Base-by-base conservation (phyloP, 2,329 filamentous ascomycete genomes). In the Pseudogymnoascus sp. region DNA sequence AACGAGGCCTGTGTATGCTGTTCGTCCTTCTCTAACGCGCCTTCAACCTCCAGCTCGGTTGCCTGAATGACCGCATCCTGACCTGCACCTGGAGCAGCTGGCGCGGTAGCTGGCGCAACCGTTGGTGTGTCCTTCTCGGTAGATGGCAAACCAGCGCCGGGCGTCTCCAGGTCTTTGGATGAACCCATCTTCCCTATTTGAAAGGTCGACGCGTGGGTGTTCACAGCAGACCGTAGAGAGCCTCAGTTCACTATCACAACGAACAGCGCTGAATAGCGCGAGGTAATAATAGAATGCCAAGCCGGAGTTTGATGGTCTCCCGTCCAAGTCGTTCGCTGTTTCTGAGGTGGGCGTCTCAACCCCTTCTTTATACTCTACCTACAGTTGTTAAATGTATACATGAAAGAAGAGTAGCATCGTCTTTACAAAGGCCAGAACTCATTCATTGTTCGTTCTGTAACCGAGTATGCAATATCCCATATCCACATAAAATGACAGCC, bases 401-500 rank as follows among this genome's bases (percentile, higher is more conserved):
- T 18, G 25, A 18, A 32, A 32, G 47, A 32, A 28, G 14, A 47
- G 34, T 50, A 9, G 12, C n/a, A 30, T 16, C 47, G 6, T 32
- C 32, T 54, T 6, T 54, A 54, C 25, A 18, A 34, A 32, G 3
- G 22, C 22, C 6, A 54, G 9, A 30, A 54, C 43, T 12, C n/a
- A 14, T 16, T 9, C 16, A 12, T 12, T 8, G 14, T 47, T 28
- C 41, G 16, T 54, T 20, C 28, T 20, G 9, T 54, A 54, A 54
- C 47, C 47, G 47, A 54, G 47, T 20, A 9, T 34, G 28, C 16
- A 54, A 54, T 47, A 22, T 28, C 41, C 22, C 20, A 28, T 54
- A 18, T 32, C 28, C 47, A 54, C 47, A 54, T 54, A 20, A 54
- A 54, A 54, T 54, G 47, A 20, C 28, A 34, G 47, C 47, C 47